Evolutionary conservation across 2,329 filamentous ascomycete species (phyloP).

Genomic region (Penicillium aurantiogriseum): DNA sequence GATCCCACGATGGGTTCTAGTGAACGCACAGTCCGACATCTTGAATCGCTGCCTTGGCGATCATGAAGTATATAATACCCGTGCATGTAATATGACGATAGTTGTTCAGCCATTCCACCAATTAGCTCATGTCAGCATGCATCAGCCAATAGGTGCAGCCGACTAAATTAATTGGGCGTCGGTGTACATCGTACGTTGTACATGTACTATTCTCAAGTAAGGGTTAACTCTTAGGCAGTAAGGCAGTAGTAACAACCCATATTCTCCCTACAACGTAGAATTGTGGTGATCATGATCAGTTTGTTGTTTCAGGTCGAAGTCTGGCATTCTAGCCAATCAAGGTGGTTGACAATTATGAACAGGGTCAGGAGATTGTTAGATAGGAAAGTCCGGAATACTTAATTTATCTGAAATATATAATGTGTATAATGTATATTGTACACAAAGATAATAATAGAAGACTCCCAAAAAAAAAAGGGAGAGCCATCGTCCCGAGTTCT

Average conservation of each 20-base stretch:
- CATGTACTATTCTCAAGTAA: neutral
- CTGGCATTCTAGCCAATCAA: neutral
- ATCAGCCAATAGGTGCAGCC: constrained; percentile 7
- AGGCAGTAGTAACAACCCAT: neutral
- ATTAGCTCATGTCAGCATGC: constrained; percentile 12
- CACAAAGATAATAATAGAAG: constrained; percentile 5
- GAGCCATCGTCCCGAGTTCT: constrained; percentile 18
- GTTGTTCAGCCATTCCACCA: constrained; percentile 5
- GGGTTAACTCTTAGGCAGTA: neutral
- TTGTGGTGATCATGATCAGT: neutral
- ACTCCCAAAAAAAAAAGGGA: constrained; percentile 2
- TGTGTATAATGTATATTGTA: neutral
- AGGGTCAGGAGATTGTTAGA: neutral
- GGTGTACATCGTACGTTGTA: constrained; percentile 1
- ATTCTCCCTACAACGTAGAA: neutral
- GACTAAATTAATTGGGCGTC: constrained; percentile 5
- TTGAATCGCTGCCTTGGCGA: constrained; percentile 42
- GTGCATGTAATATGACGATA: constrained; percentile 3
- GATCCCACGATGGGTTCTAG: constrained; percentile 78
- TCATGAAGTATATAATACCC: constrained; percentile 10
- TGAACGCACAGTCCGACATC: constrained; percentile 42
- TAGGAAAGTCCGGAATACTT: neutral
- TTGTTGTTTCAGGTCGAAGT: neutral
- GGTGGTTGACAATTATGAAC: neutral
- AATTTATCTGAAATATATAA: neutral